Conservation (phyloP, 2,329 filamentous ascomycete genomes). For the Trichophyton schoenleinii region DNA sequence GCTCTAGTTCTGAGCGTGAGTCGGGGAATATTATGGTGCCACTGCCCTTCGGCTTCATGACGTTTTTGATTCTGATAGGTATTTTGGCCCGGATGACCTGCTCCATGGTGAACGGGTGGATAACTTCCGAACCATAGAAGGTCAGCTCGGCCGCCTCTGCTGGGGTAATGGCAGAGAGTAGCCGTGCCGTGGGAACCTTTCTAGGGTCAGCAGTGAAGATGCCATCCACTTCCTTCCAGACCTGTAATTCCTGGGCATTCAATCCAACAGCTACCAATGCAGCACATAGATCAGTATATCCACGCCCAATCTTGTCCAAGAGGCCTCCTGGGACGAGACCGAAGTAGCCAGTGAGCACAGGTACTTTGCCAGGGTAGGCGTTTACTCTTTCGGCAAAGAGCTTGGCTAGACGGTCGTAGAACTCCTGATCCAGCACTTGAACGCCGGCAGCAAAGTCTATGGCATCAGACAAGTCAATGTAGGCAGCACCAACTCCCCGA, state of each 20-base stretch:
- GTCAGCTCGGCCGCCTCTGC: constrained; percentile 93
- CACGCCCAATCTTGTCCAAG: constrained; percentile 81
- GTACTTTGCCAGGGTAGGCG: constrained; percentile 55
- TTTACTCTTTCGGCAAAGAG: constrained; percentile 52
- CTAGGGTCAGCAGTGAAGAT: constrained; percentile 80
- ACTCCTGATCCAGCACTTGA: constrained; percentile 49
- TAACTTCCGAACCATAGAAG: constrained; percentile 89
- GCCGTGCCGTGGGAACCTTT: constrained; percentile 81
- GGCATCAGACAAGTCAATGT: constrained; percentile 75
- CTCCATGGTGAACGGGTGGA: constrained; percentile 98
- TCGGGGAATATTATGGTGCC: constrained; percentile 66
- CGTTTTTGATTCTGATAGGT: constrained; percentile 57
- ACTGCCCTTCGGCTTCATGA: constrained; percentile 51
- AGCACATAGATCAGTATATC: constrained; percentile 93
- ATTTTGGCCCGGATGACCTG: constrained; percentile 59
- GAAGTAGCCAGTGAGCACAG: constrained; percentile 86
- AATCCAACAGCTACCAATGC: constrained; percentile 81
- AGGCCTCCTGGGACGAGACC: constrained; percentile 83
- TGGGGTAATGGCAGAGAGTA: constrained; percentile 81
- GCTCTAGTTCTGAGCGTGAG: constrained; percentile 40
- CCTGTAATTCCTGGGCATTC: constrained; percentile 77
- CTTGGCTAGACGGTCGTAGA: constrained; percentile 54
- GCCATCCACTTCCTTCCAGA: constrained; percentile 98
- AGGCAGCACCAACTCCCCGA: constrained; percentile 69
- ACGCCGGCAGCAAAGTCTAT: constrained; percentile 51